Evolutionary conservation across 2,329 filamentous ascomycete species (phyloP).

Genomic region (Bertia moriformis): DNA sequence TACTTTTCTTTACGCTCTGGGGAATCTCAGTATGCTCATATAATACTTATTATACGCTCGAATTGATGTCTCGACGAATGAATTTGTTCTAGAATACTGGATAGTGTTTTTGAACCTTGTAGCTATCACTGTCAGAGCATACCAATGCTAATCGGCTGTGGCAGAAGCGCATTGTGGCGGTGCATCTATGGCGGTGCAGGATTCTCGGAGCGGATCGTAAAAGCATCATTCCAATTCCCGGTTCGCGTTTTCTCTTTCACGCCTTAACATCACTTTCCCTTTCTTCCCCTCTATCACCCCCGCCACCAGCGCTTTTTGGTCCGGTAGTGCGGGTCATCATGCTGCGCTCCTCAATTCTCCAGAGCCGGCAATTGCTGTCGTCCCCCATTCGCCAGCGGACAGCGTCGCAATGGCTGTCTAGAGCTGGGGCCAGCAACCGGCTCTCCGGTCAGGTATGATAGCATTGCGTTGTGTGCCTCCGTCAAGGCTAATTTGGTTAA

Average conservation of each 20-base stretch:
- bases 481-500: no score
- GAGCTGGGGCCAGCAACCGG: background rate
- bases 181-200: background rate
- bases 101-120: no score
- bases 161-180: background rate
- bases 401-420: background rate
- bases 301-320: background rate
- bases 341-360: background rate
- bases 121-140: no score
- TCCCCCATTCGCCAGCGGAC: background rate
- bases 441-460: background rate
- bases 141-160: background rate
- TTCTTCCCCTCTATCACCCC: background rate
- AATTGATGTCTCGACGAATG: background rate
- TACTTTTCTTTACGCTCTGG: background rate
- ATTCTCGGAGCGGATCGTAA: slow-evolving; percentile 1
- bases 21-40: background rate
- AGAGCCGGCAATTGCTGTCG: background rate
- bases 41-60: background rate
- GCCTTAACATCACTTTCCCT: background rate
- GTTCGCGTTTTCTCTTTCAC: background rate
- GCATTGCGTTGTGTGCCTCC: no score
- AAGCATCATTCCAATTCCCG: slow-evolving; percentile 1
- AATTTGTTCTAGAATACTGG: no score
- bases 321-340: background rate